Percentiles rank a stretch among this genome's conserved stretches.
These are phyloP conservation scores for Zopfochytrium polystomum DNA, from an alignment of 371 early-diverging fungal species.

Conservation along the genomic window DNA sequence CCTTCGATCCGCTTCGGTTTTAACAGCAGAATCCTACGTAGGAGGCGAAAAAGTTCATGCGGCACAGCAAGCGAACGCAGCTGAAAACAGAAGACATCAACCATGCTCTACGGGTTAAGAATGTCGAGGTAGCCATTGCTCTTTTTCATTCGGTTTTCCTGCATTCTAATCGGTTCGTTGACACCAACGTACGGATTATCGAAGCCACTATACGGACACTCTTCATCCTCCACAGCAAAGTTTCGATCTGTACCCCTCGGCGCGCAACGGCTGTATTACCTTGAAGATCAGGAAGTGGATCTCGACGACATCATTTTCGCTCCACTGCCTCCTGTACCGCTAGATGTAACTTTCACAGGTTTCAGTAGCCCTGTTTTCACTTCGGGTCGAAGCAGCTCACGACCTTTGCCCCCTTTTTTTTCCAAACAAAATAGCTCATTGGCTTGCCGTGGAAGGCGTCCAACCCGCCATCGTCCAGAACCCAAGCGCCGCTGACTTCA, in stretches of 20 bases:
- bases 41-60: conserved; percentile 98
- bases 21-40: conserved; percentile 33
- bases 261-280: conserved; percentile 68
- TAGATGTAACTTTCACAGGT: conserved; percentile 74
- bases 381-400: too few species aligned
- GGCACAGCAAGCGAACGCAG: conserved; percentile 86
- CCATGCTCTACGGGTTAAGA: conserved; percentile 89
- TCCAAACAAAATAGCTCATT: too few species aligned
- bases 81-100: conserved; percentile 93
- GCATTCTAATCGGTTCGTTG: not conserved
- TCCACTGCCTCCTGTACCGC: conserved; percentile 92
- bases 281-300: conserved; percentile 97
- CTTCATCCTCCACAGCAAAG: conserved; percentile 16
- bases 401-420: too few species aligned
- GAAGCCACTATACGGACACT: conserved; percentile 90
- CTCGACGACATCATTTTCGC: conserved; percentile 87
- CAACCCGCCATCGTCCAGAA: conserved; percentile 99
- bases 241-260: conserved; percentile 33
- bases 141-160: not conserved
- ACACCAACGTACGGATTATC: not conserved
- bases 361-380: too few species aligned
- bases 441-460: conserved; percentile 99
- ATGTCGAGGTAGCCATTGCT: conserved; percentile 77
- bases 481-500: conserved; percentile 84
- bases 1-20: too few species aligned